phyloP scores from a whole-genome alignment of 2,329 filamentous ascomycete genomes.

The Zymoseptoria pseudotritici region DNA sequence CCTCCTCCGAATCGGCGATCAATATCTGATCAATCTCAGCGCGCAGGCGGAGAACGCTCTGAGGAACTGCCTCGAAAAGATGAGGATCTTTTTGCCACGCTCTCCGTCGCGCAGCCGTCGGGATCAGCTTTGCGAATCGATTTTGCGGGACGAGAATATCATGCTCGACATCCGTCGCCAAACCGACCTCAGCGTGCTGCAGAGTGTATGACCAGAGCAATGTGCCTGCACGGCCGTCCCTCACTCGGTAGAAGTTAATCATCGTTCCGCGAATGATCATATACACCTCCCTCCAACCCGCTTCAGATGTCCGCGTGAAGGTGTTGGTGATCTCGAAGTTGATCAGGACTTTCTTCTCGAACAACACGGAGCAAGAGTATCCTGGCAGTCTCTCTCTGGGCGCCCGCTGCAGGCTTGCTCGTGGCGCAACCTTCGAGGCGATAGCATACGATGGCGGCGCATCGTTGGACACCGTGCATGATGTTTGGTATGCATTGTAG shows the following conservation, averaged over 20 bases:
- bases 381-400: constrained; percentile 23
- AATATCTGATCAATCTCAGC: constrained; percentile 69
- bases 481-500: constrained; percentile 30
- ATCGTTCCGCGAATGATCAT: constrained; percentile 61
- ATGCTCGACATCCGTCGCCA: constrained; percentile 67
- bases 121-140: constrained; percentile 40
- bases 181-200: constrained; percentile 66
- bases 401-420: constrained; percentile 3
- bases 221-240: constrained; percentile 48
- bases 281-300: constrained; percentile 41
- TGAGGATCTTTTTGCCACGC: constrained; percentile 40
- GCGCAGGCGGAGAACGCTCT: constrained; percentile 63
- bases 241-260: constrained; percentile 57
- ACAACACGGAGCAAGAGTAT: constrained; percentile 29
- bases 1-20: constrained; percentile 57
- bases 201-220: constrained; percentile 63
- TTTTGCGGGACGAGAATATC: constrained; percentile 36
- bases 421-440: constrained; percentile 14
- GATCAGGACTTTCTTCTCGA: constrained; percentile 26
- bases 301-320: constrained; percentile 21
- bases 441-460: constrained; percentile 27
- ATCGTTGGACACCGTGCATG: constrained; percentile 23
- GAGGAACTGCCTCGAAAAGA: constrained; percentile 38
- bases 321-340: constrained; percentile 29
- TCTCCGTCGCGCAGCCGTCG: constrained; percentile 31